These are phyloP conservation scores for Capsicum chinense DNA, from an alignment of 257 asterid genomes.

Conservation along the genomic window DNA sequence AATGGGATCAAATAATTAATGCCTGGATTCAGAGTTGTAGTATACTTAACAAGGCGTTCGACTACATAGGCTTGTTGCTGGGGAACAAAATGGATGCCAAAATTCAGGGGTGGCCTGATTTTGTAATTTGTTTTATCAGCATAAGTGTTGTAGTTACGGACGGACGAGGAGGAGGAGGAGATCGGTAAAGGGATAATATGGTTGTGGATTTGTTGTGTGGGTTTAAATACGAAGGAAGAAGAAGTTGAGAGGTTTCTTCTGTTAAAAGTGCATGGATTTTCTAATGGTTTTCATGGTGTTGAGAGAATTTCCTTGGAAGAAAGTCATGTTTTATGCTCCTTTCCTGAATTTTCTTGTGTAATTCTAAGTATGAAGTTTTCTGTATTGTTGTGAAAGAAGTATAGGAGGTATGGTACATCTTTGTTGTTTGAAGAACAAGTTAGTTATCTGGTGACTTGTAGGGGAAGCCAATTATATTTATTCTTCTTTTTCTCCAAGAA, in stretches of 20 bases:
- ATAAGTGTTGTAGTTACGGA: neutral
- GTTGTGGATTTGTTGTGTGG: neutral
- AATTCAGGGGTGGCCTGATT: conserved; percentile 20
- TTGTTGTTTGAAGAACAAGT: conserved; percentile 20
- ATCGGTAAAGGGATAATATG: neutral
- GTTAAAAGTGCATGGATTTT: neutral
- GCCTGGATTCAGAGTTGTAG: conserved; percentile 12
- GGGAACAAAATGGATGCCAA: conserved; percentile 20
- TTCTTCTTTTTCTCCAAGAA: neutral
- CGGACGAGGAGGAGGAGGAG: neutral
- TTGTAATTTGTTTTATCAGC: neutral
- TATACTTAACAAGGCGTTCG: conserved; percentile 27
- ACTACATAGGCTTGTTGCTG: conserved; percentile 13
- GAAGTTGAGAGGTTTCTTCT: conserved; percentile 22
- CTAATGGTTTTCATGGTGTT: conserved; percentile 1
- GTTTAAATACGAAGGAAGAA: neutral
- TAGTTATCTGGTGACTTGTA: neutral
- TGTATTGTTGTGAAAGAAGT: neutral
- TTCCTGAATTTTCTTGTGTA: neutral
- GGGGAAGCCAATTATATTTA: neutral
- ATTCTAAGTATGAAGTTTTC: neutral
- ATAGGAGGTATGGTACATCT: neutral
- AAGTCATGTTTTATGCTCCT: neutral
- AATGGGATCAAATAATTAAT: conserved; percentile 11
- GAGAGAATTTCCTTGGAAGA: neutral